phyloP scores from a whole-genome alignment of 257 asterid species.

The Plantago ovata region DNA sequence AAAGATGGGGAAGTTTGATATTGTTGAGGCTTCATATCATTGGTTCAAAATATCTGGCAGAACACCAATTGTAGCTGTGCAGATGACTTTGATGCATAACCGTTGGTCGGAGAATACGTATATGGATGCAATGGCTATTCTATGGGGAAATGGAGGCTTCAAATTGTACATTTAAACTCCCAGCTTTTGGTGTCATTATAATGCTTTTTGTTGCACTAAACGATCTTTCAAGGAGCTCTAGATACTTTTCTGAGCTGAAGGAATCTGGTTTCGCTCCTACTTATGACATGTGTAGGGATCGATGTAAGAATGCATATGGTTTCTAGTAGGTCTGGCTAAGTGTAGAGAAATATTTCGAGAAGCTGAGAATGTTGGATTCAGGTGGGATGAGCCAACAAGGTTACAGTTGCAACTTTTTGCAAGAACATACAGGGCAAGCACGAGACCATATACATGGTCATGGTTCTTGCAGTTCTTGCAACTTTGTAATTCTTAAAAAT shows the following conservation, averaged over 20 bases:
- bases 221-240: conserved; percentile 44
- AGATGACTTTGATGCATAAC: too few species aligned
- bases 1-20: conserved; percentile 36
- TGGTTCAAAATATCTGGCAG: conserved; percentile 47
- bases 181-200: too few species aligned
- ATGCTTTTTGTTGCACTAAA: conserved; percentile 45
- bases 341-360: conserved; percentile 47
- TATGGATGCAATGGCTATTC: too few species aligned
- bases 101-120: too few species aligned
- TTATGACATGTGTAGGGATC: conserved; percentile 37
- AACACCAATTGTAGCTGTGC: conserved; percentile 39
- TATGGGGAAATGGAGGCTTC: too few species aligned
- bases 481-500: too few species aligned
- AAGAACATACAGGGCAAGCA: too few species aligned
- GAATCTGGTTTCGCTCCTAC: conserved; percentile 53
- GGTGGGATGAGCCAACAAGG: conserved; percentile 23
- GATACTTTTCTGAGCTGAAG: conserved; percentile 53
- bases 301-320: conserved; percentile 30
- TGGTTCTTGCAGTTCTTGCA: too few species aligned
- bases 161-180: too few species aligned
- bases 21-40: conserved; percentile 42
- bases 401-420: too few species aligned
- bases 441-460: too few species aligned
- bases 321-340: conserved; percentile 43
- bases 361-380: conserved; percentile 53